Base-by-base conservation (phyloP, 140 eudicot genomes). In the Stevia rebaudiana region DNA sequence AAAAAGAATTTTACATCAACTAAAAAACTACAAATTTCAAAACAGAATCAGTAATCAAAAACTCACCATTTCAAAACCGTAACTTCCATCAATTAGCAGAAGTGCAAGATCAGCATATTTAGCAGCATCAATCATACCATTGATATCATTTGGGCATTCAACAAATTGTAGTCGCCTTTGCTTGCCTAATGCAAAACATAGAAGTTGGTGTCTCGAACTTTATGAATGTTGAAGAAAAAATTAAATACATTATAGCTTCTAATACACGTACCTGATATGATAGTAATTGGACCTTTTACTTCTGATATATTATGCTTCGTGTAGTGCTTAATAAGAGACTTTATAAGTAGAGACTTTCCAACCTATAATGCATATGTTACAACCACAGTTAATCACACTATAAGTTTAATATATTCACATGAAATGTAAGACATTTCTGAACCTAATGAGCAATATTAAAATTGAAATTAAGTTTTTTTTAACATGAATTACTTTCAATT, bases 121-220 rank as follows among this genome's bases (percentile, higher is more conserved):
- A 5, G 98, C 95, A 61, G 87, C 86, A 83, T 87, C 98, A 67
- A 91, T 85, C 98, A 91, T 91, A 31, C 95, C 98, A 71, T 88
- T 87, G 42, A 91, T 88, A 54, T 91, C 95, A 83, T 88, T 91
- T 51, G 98, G 96, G 70, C 98, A 91, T 79, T 91, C 98, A 30
- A 91, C 87, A 81, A 91, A 87, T 43, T 85, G 95, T 22, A 91
- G 79, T 22, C 98, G 78, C 74, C 98, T 85, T 73, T 85, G 82
- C 79, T 88, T 91, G 42, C 98, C 95, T 91, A 56, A 55, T 13
- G 37, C 43, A 52, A 72, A 42, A 42, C 62, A 69, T 17, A 55
- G 16, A 15, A 42, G 41, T 44, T 15, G 8, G 11, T 28, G 36
- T 25, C 49, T 49, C 28, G 63, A 70, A 70, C 63, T 55, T 51